Evolutionary conservation across 1,284 basidiomycete species (phyloP).

Genomic region (Thecaphora frezii): DNA sequence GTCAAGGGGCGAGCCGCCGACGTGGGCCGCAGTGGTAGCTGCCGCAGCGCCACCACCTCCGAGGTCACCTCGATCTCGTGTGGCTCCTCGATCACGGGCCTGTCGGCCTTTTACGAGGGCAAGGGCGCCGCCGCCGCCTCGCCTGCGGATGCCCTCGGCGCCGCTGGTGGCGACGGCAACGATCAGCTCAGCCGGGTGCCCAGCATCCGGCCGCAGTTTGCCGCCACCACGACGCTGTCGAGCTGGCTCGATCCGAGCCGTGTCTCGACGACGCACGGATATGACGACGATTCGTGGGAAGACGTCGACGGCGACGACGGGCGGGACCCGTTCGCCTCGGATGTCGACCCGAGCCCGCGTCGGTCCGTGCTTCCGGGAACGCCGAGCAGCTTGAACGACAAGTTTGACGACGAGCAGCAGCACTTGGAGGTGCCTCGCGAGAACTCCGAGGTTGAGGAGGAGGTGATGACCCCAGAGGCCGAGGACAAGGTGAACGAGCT

Average conservation of each 20-base stretch:
- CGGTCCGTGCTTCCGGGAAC: not conserved
- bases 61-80: not conserved
- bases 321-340: constrained; percentile 19
- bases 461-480: too few species aligned
- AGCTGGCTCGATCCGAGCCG: constrained; percentile 41
- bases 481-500: too few species aligned
- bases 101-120: not conserved
- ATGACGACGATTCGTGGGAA: constrained; percentile 7
- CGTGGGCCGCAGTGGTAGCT: not conserved
- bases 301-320: constrained; percentile 10
- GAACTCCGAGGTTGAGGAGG: too few species aligned
- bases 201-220: constrained; percentile 50
- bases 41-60: not conserved
- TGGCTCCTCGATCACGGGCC: not conserved
- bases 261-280: constrained; percentile 23
- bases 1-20: too few species aligned
- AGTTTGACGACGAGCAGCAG: not conserved
- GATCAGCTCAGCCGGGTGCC: constrained; percentile 29
- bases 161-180: not conserved
- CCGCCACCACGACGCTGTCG: constrained; percentile 41
- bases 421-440: too few species aligned
- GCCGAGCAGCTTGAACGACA: not conserved
- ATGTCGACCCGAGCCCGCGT: constrained; percentile 4
- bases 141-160: not conserved
- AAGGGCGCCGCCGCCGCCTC: not conserved